A percentile compares a stretch with the other conserved stretches of the same genome.
phyloP scores from a whole-genome alignment of 768 basidiomycete genomes.

The Kwoniella heveanensis region DNA sequence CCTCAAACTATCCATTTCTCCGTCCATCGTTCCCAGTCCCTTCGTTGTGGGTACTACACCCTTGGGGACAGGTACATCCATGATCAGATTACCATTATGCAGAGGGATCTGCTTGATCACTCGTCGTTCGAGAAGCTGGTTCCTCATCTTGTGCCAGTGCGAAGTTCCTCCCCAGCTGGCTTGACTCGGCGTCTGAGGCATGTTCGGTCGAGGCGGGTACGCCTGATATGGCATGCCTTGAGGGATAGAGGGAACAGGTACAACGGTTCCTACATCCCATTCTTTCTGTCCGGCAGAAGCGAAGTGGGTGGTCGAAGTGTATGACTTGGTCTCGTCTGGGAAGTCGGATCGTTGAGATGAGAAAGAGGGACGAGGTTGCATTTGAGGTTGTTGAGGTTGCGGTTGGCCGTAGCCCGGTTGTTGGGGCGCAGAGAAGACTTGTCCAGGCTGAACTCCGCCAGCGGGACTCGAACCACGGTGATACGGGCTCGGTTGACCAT shows the following conservation, averaged over 20 bases:
- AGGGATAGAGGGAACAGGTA: slow-evolving; percentile 26
- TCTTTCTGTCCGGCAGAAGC: slow-evolving; percentile 34
- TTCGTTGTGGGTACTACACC: slow-evolving; percentile 66
- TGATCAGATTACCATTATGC: slow-evolving; percentile 77
- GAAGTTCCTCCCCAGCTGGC: slow-evolving; percentile 20
- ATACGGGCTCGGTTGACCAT: slow-evolving; percentile 16
- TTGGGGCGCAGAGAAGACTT: slow-evolving; percentile 10
- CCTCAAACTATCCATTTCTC: slow-evolving; percentile 45
- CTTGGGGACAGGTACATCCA: slow-evolving; percentile 77
- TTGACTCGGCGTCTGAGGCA: slow-evolving; percentile 8
- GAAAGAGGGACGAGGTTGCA: slow-evolving; percentile 30
- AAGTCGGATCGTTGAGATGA: slow-evolving; percentile 33
- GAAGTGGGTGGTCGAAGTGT: slow-evolving; percentile 44
- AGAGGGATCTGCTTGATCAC: slow-evolving; percentile 68
- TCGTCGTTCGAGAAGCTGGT: slow-evolving; percentile 41
- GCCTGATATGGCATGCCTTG: background rate
- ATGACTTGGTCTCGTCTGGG: slow-evolving; percentile 43
- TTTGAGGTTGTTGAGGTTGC: slow-evolving; percentile 8
- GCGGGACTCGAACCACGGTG: slow-evolving; percentile 1
- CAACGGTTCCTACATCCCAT: slow-evolving; percentile 39
- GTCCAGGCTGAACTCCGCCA: slow-evolving; percentile 8
- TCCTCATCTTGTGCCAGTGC: slow-evolving; percentile 47
- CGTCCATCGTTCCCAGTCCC: slow-evolving; percentile 48
- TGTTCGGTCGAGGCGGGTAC: slow-evolving; percentile 31
- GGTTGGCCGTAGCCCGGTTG: slow-evolving; percentile 1